These are phyloP conservation scores for Penicillium sp. DNA, from an alignment of 2,329 filamentous ascomycete genomes.

Conservation along the genomic window DNA sequence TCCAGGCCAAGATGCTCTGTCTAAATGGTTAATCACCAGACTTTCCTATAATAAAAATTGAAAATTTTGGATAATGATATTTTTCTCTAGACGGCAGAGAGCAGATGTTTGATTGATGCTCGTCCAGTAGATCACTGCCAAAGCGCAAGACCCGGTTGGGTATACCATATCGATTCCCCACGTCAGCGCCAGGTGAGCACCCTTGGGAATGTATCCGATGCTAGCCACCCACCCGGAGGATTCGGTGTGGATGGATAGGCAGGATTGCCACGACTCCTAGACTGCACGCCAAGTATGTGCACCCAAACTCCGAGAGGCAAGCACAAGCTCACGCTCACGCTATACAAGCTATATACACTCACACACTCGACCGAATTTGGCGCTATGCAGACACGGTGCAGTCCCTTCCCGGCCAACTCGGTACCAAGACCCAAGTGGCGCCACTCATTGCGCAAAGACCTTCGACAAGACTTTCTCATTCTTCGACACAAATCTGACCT, in stretches of 20 bases:
- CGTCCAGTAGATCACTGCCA: background rate
- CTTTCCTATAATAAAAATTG: slow-evolving; percentile 1
- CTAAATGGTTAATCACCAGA: slow-evolving; percentile 2
- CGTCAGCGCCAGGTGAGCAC: background rate
- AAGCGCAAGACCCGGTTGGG: background rate
- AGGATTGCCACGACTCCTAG: background rate
- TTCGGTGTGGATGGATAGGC: background rate
- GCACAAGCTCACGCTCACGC: background rate
- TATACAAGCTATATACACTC: background rate
- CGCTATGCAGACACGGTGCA: background rate
- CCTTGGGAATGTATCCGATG: background rate
- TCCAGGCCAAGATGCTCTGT: background rate
- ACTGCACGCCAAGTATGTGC: background rate
- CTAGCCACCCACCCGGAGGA: background rate
- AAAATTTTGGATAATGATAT: background rate
- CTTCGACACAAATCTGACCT: slow-evolving; percentile 59
- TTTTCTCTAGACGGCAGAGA: background rate
- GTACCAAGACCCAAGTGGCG: background rate
- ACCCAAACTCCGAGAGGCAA: background rate
- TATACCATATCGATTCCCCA: background rate
- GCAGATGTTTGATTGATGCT: background rate
- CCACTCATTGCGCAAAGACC: slow-evolving; percentile 35
- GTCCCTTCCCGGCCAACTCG: background rate
- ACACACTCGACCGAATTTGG: background rate
- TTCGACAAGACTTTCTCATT: slow-evolving; percentile 47